phyloP scores from a whole-genome alignment of 176 grass and related monocot genomes.

The Oryza officinalis region DNA sequence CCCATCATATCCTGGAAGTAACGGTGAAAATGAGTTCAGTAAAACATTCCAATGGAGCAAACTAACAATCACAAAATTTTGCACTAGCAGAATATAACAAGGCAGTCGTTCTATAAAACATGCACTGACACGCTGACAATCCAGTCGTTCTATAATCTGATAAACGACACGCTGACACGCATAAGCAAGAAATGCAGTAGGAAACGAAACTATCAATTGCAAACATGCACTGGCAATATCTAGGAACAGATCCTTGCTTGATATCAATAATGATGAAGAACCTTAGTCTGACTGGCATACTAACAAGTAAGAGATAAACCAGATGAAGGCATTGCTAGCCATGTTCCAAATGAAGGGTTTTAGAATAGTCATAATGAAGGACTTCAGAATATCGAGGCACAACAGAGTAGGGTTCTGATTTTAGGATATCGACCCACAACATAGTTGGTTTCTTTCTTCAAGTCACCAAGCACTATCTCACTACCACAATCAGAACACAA shows the following conservation, averaged over 20 bases:
- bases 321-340: neutral
- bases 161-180: neutral
- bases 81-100: neutral
- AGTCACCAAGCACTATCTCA: neutral
- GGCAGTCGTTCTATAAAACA: neutral
- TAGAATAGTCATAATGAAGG: neutral
- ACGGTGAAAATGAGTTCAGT: neutral
- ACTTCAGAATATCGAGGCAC: neutral
- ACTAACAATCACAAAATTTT: neutral
- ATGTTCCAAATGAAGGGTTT: neutral
- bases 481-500: neutral
- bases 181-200: neutral
- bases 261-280: neutral
- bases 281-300: neutral
- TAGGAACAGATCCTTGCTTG: neutral
- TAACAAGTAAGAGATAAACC: neutral
- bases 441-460: neutral
- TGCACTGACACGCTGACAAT: too few relatives aligned
- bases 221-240: neutral
- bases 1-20: constrained; percentile 37
- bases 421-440: neutral
- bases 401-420: neutral
- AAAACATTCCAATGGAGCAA: neutral
- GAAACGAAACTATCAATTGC: neutral
- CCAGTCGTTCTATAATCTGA: neutral